Evolutionary conservation across 2,329 filamentous ascomycete species (phyloP), one percentile per base, ranked within the genome.

Genomic region (Hypomyces perniciosus): DNA sequence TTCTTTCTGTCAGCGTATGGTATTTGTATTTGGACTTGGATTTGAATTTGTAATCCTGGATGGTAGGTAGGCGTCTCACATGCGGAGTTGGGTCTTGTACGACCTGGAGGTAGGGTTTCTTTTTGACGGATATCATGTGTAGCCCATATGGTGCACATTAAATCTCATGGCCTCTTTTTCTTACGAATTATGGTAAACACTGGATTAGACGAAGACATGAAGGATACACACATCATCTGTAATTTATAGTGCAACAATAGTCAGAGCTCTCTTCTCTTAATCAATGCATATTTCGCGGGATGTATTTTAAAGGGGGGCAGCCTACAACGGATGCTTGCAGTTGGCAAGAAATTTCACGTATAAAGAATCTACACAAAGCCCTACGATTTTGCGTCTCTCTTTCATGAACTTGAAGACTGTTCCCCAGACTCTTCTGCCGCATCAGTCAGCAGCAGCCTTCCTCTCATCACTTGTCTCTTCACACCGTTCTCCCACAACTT

Each of bases 291-390:
- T 13, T 27, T 38, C 38, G 47, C 27, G 33, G 31, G 34, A 26
- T 20, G 44, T 13, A 27, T 3, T 46, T n/a, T 31, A 45, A 40
- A 7, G 6, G 20, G 31, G 28, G n/a, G 4, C 26, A 10, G n/a
- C 13, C 20, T 27, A 48, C 34, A 34, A 27, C 48, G 42, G n/a
- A 39, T 52, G 34, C 33, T 51, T 34, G 40, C 46, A 44, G 44
- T 41, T 50, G 34, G 34, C 41, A 37, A 30, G 8, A 28, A 28
- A 28, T 8, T 52, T 34, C 13, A 13, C 20, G 20, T 20, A 8
- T 42, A 8, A 27, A 20, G 35, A n/a, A n/a, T 38, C 35, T 38
- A n/a, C 35, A 20, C 20, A 20, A 20, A 20, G 20, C 20, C 20
- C 20, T 20, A 20, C 20, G 20, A 20, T 20, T 20, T 3, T 20